Conservation (phyloP, 1,284 basidiomycete genomes). For the Puccinia novopanici region DNA sequence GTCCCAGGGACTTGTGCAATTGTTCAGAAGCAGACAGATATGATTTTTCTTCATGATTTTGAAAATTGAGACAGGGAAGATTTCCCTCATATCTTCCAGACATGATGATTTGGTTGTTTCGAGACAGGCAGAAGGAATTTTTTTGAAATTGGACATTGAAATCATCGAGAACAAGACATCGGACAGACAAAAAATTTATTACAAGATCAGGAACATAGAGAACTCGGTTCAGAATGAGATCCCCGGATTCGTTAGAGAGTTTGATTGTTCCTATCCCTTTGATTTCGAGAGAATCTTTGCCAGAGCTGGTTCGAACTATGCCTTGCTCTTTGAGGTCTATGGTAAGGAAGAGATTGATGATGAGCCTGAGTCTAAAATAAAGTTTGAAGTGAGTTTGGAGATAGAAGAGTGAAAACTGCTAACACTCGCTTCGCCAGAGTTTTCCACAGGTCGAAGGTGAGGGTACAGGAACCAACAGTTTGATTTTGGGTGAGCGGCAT, state of each 20-base stretch:
- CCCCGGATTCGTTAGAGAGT: not conserved
- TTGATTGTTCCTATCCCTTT: not conserved
- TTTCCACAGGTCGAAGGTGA: not conserved
- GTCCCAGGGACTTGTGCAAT: constrained; percentile 8
- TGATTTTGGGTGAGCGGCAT: not conserved
- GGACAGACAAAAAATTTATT: not conserved
- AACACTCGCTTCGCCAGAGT: not conserved
- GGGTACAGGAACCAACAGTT: not conserved
- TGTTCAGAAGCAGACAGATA: not conserved
- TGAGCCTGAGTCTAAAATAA: not conserved
- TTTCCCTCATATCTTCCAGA: not conserved
- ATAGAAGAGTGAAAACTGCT: not conserved
- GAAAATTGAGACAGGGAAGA: not conserved
- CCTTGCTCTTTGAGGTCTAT: not conserved
- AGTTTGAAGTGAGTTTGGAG: not conserved
- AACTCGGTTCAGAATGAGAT: not conserved
- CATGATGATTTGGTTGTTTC: not conserved
- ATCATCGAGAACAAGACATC: not conserved
- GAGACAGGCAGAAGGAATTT: not conserved
- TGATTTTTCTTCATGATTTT: not conserved
- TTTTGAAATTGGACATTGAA: not conserved
- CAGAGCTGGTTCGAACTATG: not conserved
- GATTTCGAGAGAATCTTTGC: not conserved
- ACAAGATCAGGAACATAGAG: not conserved
- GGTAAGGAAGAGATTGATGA: not conserved